Percentiles rank a stretch among this genome's conserved stretches.
Conservation (phyloP, 2,329 filamentous ascomycete genomes). For the Allantophomopsis lycopodina region DNA sequence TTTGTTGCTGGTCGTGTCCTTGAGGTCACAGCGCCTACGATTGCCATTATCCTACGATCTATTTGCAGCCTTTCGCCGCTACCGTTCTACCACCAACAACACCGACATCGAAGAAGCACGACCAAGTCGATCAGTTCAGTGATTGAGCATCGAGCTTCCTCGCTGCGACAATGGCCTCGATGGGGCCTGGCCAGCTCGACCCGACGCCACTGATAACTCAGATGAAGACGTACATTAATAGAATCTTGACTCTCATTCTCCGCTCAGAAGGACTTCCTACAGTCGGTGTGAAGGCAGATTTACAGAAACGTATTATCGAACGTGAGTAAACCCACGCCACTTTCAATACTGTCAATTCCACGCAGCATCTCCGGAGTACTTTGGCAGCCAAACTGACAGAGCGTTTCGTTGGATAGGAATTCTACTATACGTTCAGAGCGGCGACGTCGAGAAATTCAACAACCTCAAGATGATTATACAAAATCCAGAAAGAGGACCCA, state of each 20-base stretch:
- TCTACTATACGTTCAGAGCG: conserved; percentile 7
- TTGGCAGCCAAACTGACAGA: too few relatives aligned
- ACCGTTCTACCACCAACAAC: too few relatives aligned
- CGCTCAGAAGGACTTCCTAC: conserved; percentile 60
- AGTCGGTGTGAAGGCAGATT: conserved; percentile 71
- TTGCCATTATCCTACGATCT: too few relatives aligned
- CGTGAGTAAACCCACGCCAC: too few relatives aligned
- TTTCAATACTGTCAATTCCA: too few relatives aligned
- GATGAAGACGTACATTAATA: conserved; percentile 11
- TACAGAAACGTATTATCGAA: conserved; percentile 46
- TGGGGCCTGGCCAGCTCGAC: conserved; percentile 16
- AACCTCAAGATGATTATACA: conserved; percentile 13
- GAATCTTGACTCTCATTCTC: conserved; percentile 35
- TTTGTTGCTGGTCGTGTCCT: not conserved
- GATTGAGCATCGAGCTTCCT: not conserved
- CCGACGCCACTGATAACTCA: conserved; percentile 13
- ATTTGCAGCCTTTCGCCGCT: too few relatives aligned
- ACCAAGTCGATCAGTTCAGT: not conserved
- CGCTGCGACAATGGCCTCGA: conserved; percentile 16
- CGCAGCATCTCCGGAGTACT: too few relatives aligned
- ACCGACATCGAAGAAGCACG: not conserved
- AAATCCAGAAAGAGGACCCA: conserved; percentile 5
- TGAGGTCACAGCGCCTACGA: not conserved
- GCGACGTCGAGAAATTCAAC: conserved; percentile 12
- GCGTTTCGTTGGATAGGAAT: conserved; percentile 6